Base-by-base conservation (phyloP, 1,284 basidiomycete genomes). In the Tranzscheliella williamsii region DNA sequence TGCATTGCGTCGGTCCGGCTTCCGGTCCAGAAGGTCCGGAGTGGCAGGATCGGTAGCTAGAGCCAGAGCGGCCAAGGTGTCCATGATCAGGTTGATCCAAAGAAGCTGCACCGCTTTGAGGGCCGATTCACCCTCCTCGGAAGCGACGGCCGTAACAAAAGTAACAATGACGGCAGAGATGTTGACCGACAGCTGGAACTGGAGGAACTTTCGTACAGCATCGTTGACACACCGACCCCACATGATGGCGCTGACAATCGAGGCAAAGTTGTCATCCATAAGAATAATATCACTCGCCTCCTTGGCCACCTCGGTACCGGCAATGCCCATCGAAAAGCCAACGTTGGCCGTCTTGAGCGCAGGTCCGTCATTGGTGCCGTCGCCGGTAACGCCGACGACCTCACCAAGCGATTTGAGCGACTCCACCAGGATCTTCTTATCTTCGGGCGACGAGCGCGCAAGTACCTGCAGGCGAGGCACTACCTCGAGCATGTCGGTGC, bases 141-240 rank as follows among this genome's bases (percentile, higher is more conserved):
- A 91, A 0, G 90, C 85, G 39, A 96, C 86, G 22, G 92, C 90
- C 21, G 92, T 87, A 52, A 95, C 84, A 69, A 92, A 93, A 7
- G 94, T 97, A 75, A 97, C 88, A 54, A 94, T 79, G 50, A 97
- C 93, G 36, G 94, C 94, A 5, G 91, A 93, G 57, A 97, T 85
- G 82, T 97, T 98, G 73, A 90, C 90, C 8, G 90, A 91, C 63
- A 98, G 84, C 81, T 98, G 95, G 85, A 97, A 97, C 81, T 97
- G 94, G 57, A 98, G 78, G 82, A 97, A 98, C 82, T 97, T 97
- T 78, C 89, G 87, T 56, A 97, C 94, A 0, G 92, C 86, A 77
- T 98, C 94, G 79, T 96, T 97, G 61, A 98, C 93, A 77, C 91
- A 94, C 50, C 94, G 90, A 35, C 94, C 94, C 94, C 94, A 98